Percentiles rank a stretch among this genome's conserved stretches.
Evolutionary conservation across 768 basidiomycete species (phyloP).

Genomic region (Termitomyces bulborhizus): DNA sequence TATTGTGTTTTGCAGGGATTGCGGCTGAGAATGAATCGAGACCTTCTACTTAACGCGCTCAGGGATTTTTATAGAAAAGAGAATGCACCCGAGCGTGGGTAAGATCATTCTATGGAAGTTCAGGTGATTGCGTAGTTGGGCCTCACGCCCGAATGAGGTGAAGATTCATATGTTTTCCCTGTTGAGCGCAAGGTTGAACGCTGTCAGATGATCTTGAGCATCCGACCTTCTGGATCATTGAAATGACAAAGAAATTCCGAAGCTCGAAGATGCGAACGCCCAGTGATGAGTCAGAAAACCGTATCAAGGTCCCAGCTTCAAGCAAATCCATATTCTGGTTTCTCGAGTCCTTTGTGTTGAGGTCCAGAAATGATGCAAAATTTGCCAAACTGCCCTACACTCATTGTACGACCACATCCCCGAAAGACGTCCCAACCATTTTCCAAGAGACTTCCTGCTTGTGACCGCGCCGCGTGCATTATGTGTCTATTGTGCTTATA

Average conservation of each 20-base stretch:
- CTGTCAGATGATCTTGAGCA: slow-evolving; percentile 9
- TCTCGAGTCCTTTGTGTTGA: background rate
- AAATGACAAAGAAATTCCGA: background rate
- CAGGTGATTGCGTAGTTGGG: background rate
- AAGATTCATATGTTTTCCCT: background rate
- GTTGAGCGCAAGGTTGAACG: background rate
- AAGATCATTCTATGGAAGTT: background rate
- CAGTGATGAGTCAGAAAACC: background rate
- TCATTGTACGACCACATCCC: background rate
- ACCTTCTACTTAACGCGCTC: background rate
- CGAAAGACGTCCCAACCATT: background rate
- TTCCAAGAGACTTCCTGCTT: background rate
- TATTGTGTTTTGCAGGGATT: background rate
- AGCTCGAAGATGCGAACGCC: no score
- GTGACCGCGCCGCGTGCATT: slow-evolving; percentile 6
- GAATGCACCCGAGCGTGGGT: slow-evolving; percentile 7
- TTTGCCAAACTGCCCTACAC: no score
- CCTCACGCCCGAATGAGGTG: background rate
- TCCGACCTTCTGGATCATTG: background rate
- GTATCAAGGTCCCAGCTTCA: background rate
- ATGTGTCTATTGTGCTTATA: slow-evolving; percentile 4
- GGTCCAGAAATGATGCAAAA: background rate
- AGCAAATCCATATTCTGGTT: background rate
- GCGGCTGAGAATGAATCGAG: background rate
- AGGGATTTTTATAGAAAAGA: background rate